Base-by-base conservation (phyloP, 129 eudicot species). In the Artemisia tridentata region DNA sequence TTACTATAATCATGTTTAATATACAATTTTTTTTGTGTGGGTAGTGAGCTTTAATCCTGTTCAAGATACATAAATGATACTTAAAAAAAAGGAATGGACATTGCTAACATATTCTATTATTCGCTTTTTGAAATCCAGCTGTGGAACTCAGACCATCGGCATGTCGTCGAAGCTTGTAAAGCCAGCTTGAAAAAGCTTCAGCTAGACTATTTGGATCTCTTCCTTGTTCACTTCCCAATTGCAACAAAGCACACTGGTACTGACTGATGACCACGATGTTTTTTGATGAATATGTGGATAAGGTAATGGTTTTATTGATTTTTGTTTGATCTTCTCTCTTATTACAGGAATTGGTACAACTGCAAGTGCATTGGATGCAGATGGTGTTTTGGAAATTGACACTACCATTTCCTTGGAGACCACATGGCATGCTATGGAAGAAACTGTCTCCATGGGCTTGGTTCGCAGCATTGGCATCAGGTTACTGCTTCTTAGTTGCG, bases 381-480 rank as follows among this genome's bases (percentile, higher is more conserved):
- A 91, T 79, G 96, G 96, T 73, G 91, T 91, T 43, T 71, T 91
- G 84, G 97, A 86, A 14, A 82, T 91, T 52, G 88, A 88, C 78
- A 88, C 88, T 9, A 86, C 96, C 54, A 79, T 88, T 78, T 75
- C 97, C 38, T 73, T 91, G 79, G 97, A 91, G 81, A 75, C 91
- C 31, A 91, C 97, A 41, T 91, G 97, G 97, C 96, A 82, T 84
- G 85, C 88, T 57, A 91, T 91, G 97, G 97, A 91, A 84, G 84
- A 86, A 64, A 85, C 90, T 0, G 96, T 91, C 67, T 84, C 96
- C 65, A 52, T 52, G 85, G 97, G 96, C 61, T 84, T 91, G 73
- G 96, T 80, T 72, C 96, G 84, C 72, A 91, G 96, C 86, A 91
- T 91, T 3, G 97, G 97, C 5, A 87, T 90, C 80, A 90, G 97